Percentiles rank a stretch among this genome's conserved stretches.
These are phyloP conservation scores for Xylariaceae sp. DNA, from an alignment of 2,329 filamentous ascomycete genomes.

Conservation along the genomic window DNA sequence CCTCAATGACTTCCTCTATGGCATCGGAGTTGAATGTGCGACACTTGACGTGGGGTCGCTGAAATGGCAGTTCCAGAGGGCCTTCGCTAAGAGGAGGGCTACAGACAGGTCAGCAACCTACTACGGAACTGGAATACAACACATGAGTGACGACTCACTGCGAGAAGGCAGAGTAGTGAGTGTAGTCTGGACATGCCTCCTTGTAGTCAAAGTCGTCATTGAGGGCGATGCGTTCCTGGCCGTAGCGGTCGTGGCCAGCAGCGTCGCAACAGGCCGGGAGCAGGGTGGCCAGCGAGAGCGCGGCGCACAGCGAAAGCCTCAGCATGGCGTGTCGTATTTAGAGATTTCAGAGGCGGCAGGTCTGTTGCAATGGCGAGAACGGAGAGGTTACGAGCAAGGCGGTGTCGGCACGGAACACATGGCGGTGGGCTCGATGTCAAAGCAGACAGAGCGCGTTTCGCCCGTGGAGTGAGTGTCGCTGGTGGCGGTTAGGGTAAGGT, in stretches of 20 bases:
- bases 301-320: not conserved
- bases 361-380: not conserved
- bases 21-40: constrained; percentile 84
- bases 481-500: too few relatives aligned
- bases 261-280: constrained; percentile 11
- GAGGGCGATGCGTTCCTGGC: constrained; percentile 33
- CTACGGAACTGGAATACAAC: not conserved
- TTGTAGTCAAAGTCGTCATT: constrained; percentile 31
- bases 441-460: too few relatives aligned
- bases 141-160: constrained; percentile 46
- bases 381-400: constrained; percentile 1
- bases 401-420: not conserved
- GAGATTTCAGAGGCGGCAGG: not conserved
- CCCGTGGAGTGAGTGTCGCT: too few relatives aligned
- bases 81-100: constrained; percentile 80
- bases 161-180: constrained; percentile 53
- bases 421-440: not conserved
- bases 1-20: constrained; percentile 83
- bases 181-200: constrained; percentile 63
- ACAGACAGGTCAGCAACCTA: constrained; percentile 16
- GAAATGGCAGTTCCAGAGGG: constrained; percentile 76
- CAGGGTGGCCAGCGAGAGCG: constrained; percentile 19
- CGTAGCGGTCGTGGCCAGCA: constrained; percentile 21
- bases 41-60: constrained; percentile 76
- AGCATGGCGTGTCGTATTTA: constrained; percentile 3